Base-by-base conservation (phyloP, 2,329 filamentous ascomycete species). In the Hypoxylon sp. region DNA sequence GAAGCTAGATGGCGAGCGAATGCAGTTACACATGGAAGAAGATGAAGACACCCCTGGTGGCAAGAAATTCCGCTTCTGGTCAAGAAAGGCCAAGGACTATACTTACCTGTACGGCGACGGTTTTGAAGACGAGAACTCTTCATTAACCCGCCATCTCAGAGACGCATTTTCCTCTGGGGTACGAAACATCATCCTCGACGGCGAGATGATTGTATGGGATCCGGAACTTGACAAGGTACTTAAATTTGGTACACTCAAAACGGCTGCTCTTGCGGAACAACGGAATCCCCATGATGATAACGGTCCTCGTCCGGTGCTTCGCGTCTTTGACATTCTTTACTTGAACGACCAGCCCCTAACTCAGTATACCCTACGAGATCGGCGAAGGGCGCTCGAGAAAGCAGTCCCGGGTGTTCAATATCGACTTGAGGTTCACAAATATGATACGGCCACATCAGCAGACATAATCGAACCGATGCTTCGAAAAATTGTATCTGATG, bases 151-250 rank as follows among this genome's bases (percentile, higher is more conserved):
- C 23, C 87, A 96, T 67, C 76, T 97, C 13, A 83, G 83, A 42
- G 78, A 84, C 29, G 91, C 90, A 0, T 97, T 99, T 68, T 78
- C 85, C 2, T 75, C 84, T 1, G 86, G 87, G 1, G 91, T 97
- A 0, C 80, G 87, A 11, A 97, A 90, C 66, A 80, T 96, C 59
- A 96, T 99, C 38, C 78, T 99, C 0, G 94, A 99, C 64, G 94
- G 94, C 7, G 94, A 99, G 69, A 99, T 99, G 94, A 91, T 99
- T 50, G 96, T 92, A 0, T 99, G 94, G 94, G 91, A 97, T 67
- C 89, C 91, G 54, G 84, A 87, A 32, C 78, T 89, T 38, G 89
- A 96, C 72, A 88, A 88, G 46, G 89, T 94, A 42, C 88, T 96
- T 11, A 85, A 88, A 0, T 99, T 99, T 69, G 94, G 94, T 5